Evolutionary conservation across 2,329 filamentous ascomycete genomes (phyloP).

Genomic region (Immersiporthe knoxdaviesiana): DNA sequence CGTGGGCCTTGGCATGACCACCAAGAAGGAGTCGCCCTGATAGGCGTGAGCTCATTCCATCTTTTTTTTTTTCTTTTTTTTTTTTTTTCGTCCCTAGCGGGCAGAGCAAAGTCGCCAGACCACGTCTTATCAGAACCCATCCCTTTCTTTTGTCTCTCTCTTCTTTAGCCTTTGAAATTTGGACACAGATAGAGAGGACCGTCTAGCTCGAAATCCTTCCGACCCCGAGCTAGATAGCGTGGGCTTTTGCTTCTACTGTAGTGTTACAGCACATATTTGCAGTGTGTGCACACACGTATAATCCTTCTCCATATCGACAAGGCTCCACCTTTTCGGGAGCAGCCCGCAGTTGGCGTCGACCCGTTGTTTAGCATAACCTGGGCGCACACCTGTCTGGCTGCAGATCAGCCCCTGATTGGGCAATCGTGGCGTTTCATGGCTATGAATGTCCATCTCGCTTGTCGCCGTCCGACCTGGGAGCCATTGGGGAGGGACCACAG

Average conservation of each 20-base stretch:
- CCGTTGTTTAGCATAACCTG: conserved; percentile 4
- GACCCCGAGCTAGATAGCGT: background rate
- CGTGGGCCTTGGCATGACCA: background rate
- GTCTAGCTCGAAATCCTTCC: conserved; percentile 7
- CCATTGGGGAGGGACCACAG: background rate
- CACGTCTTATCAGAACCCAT: background rate
- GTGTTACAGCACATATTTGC: background rate
- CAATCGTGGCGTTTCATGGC: background rate
- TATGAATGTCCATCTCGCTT: conserved; percentile 10
- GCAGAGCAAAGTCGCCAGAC: background rate
- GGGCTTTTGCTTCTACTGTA: background rate
- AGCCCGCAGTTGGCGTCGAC: conserved; percentile 1
- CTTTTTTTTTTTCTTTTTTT: too few relatives aligned
- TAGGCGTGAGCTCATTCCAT: background rate
- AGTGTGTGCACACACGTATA: background rate
- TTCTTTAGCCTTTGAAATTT: background rate
- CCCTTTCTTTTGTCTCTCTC: too few relatives aligned
- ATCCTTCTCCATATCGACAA: background rate
- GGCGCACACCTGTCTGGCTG: background rate
- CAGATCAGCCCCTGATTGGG: conserved; percentile 10
- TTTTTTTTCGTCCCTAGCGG: too few relatives aligned
- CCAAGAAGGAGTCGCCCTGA: background rate
- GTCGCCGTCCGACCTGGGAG: conserved; percentile 4
- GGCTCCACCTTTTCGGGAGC: conserved; percentile 8
- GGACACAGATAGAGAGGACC: background rate